Conservation (phyloP, 495 filamentous ascomycete species). For the Sordaria brevicollis region DNA sequence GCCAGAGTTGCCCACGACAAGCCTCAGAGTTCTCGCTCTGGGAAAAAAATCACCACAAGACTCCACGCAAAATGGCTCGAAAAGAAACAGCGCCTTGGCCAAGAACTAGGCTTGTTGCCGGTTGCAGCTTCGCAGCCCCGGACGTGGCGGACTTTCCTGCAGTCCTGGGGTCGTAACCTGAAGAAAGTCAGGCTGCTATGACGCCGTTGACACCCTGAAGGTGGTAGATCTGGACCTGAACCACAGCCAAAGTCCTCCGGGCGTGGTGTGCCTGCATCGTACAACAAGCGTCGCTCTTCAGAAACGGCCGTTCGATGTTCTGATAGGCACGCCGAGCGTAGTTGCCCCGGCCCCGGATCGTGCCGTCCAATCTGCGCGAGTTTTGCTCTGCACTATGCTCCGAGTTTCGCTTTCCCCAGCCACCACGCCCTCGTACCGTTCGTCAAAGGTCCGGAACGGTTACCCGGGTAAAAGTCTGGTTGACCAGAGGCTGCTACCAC, state of each 20-base stretch:
- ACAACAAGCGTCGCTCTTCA: constrained; percentile 8
- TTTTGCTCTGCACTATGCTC: neutral
- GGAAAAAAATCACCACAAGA: neutral
- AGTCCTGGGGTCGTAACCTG: constrained; percentile 7
- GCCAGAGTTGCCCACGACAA: constrained; percentile 2
- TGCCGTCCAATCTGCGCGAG: neutral
- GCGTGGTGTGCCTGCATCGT: constrained; percentile 16
- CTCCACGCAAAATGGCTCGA: neutral
- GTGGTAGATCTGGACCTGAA: constrained; percentile 11
- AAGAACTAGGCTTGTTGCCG: neutral
- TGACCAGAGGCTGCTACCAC: constrained; percentile 1
- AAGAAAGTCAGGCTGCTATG: constrained; percentile 14
- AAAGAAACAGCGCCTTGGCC: constrained; percentile 1
- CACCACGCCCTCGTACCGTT: constrained; percentile 5
- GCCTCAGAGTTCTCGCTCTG: neutral
- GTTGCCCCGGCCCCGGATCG: constrained; percentile 5
- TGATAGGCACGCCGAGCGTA: constrained; percentile 12
- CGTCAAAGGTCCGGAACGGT: neutral
- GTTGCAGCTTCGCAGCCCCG: constrained; percentile 1
- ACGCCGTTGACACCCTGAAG: constrained; percentile 5
- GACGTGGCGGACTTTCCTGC: constrained; percentile 14
- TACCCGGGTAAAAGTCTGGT: neutral
- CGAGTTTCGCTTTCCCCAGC: neutral
- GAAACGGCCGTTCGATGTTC: neutral
- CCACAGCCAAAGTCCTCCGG: constrained; percentile 12